phyloP scores from a whole-genome alignment of 2,329 filamentous ascomycete species.

The Colletotrichum sublineola region DNA sequence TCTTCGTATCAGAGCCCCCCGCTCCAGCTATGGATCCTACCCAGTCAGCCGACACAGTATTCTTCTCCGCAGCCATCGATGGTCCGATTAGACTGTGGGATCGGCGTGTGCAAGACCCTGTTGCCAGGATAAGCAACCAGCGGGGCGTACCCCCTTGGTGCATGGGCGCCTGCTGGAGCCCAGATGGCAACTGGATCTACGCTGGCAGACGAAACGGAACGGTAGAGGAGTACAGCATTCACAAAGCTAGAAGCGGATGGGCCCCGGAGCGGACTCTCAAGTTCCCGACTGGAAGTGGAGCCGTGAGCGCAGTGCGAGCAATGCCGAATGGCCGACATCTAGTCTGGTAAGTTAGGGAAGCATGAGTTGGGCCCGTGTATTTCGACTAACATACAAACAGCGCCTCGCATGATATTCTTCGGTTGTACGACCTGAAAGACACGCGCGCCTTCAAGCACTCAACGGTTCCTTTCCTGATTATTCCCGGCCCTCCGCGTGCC shows the following conservation, averaged over 20 bases:
- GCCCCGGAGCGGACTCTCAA: constrained; percentile 83
- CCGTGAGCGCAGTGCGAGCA: constrained; percentile 86
- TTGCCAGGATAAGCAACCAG: constrained; percentile 82
- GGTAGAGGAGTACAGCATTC: constrained; percentile 93
- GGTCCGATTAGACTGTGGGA: constrained; percentile 96
- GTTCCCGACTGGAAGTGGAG: constrained; percentile 89
- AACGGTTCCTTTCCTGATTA: constrained; percentile 93
- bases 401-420: constrained; percentile 92
- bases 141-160: constrained; percentile 92
- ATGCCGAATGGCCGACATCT: constrained; percentile 96
- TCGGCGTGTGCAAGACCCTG: constrained; percentile 78
- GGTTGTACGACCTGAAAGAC: constrained; percentile 88
- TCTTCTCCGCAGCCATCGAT: constrained; percentile 89
- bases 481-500: constrained; percentile 85
- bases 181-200: constrained; percentile 95
- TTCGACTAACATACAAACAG: constrained; percentile 56
- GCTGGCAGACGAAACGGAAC: constrained; percentile 90
- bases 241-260: constrained; percentile 77
- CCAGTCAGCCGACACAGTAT: constrained; percentile 80
- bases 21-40: constrained; percentile 63
- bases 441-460: constrained; percentile 76
- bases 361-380: constrained; percentile 14
- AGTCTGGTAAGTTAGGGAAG: constrained; percentile 69
- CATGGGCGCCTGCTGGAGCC: constrained; percentile 97
- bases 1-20: constrained; percentile 55